Percentiles rank a stretch among this genome's conserved stretches.
Evolutionary conservation across 2,329 filamentous ascomycete genomes (phyloP).

Genomic region (Meredithiella fracta): DNA sequence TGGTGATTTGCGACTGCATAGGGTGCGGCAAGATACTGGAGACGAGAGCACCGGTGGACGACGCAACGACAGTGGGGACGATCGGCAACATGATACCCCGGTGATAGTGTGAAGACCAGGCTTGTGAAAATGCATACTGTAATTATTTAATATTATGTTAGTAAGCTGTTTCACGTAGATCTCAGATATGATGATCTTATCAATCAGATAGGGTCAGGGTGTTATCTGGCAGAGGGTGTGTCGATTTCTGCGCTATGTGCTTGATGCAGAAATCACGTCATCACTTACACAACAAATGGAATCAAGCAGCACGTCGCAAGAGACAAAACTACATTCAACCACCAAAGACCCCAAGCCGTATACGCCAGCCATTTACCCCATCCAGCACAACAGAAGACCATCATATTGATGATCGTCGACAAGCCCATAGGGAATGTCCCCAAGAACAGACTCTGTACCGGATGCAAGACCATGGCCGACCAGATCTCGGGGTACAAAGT

Average conservation of each 20-base stretch:
- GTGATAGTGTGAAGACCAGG: constrained; percentile 41
- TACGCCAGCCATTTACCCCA: constrained; percentile 43
- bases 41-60: constrained; percentile 47
- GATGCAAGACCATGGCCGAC: constrained; percentile 48
- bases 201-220: neutral
- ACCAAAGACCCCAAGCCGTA: constrained; percentile 42
- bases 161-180: neutral
- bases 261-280: neutral
- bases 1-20: constrained; percentile 40
- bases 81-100: constrained; percentile 50
- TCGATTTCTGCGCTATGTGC: neutral
- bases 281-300: constrained; percentile 38
- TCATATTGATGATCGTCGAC: constrained; percentile 51
- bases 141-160: neutral
- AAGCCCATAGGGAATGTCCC: constrained; percentile 54
- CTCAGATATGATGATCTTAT: neutral
- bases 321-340: constrained; percentile 37
- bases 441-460: constrained; percentile 50
- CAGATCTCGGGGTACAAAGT: constrained; percentile 49
- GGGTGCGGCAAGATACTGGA: constrained; percentile 40
- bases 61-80: constrained; percentile 47
- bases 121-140: constrained; percentile 25
- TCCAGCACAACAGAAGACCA: constrained; percentile 42
- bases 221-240: neutral
- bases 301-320: constrained; percentile 37